Base-by-base conservation (phyloP, 345 rosid species). In the Pugionium dolabratum region DNA sequence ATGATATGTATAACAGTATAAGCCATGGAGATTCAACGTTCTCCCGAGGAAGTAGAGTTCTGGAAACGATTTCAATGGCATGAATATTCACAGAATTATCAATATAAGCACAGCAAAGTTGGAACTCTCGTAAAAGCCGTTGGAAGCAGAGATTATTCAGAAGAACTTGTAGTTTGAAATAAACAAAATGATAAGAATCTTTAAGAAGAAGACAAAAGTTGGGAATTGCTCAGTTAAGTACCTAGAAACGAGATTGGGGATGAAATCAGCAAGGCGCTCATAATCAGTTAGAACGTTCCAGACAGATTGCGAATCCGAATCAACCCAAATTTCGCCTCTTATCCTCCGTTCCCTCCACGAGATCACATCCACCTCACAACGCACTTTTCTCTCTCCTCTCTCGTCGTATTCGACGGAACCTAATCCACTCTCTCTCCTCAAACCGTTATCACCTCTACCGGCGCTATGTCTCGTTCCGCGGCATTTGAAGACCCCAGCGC, bases 251-350 rank as follows among this genome's bases (percentile, higher is more conserved):
- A 93, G 96, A 79, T 90, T 90, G 9, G 98, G 98, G 48, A 93
- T 79, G 50, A 82, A 90, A 79, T 90, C 97, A 35, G 98, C 96
- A 60, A 93, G 90, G 9, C 89, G 94, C 46, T 93, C 98, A 32
- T 93, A 93, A 76, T 93, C 98, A 4, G 97, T 93, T 46, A 93
- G 91, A 65, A 84, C 86, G 64, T 77, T 78, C 98, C 98, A 93
- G 1, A 93, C 89, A 1, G 92, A 85, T 54, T 81, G 79, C 39
- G 84, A 63, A 54, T 86, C 90, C 0, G 96, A 85, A 54, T 74
- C 67, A 10, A 93, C 96, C 41, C 59, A 69, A 5, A 88, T 84
- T 8, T 84, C 84, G 3, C 84, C 95, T 51, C 77, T 85, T 54
- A 93, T 81, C 71, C 89, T 82, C 52, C 98, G 75, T 62, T 90